Conservation (phyloP, 108 stramenopile genomes). For the Nitzschia sp. region DNA sequence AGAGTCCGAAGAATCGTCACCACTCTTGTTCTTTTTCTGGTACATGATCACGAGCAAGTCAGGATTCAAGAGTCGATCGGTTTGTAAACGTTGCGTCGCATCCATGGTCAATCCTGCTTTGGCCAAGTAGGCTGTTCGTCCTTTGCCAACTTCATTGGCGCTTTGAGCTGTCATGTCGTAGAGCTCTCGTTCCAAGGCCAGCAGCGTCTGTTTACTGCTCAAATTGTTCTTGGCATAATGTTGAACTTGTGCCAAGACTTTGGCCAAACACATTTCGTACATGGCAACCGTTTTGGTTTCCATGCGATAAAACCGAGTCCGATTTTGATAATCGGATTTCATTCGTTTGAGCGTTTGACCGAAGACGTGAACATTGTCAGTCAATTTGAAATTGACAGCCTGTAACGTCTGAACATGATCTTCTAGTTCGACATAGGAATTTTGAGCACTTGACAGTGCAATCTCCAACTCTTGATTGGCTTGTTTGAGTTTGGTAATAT, state of each 20-base stretch:
- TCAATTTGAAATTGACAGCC: slow-evolving; percentile 6
- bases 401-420: slow-evolving; percentile 8
- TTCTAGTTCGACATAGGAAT: background rate
- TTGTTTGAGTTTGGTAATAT: background rate
- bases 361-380: background rate
- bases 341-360: slow-evolving; percentile 4
- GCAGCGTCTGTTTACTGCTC: background rate
- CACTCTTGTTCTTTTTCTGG: background rate
- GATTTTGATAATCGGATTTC: slow-evolving; percentile 6
- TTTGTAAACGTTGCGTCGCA: background rate
- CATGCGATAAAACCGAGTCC: background rate
- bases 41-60: background rate
- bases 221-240: background rate
- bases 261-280: slow-evolving; percentile 19
- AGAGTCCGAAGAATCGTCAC: background rate
- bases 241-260: slow-evolving; percentile 8
- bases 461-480: slow-evolving; percentile 14
- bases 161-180: background rate
- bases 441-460: background rate
- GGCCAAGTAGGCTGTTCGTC: background rate
- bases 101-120: background rate
- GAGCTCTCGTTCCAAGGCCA: too few species aligned
- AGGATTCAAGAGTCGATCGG: background rate
- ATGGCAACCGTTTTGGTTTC: slow-evolving; percentile 4
- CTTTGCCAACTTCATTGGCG: background rate